These are phyloP conservation scores for Gamarada debralockiae DNA, from an alignment of 495 filamentous ascomycete genomes.

Conservation along the genomic window DNA sequence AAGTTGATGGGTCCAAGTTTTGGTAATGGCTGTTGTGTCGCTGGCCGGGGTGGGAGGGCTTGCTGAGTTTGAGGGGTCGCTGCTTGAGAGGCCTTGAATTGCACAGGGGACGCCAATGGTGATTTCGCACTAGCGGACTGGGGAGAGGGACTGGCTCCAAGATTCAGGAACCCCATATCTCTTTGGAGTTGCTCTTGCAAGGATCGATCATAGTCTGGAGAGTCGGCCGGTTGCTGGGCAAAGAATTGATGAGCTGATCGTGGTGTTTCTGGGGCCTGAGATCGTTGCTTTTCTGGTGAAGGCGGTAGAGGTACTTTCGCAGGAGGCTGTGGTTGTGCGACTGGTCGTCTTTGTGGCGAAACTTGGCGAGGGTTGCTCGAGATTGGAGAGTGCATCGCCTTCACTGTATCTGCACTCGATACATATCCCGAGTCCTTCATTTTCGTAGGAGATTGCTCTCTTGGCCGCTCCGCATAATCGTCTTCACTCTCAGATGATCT, in stretches of 20 bases:
- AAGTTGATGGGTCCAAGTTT: constrained; percentile 36
- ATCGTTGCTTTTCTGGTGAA: constrained; percentile 41
- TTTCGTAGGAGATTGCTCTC: constrained; percentile 39
- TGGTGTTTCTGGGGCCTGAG: constrained; percentile 40
- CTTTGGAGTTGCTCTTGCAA: constrained; percentile 56
- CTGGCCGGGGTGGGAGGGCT: constrained; percentile 13
- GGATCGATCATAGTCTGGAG: constrained; percentile 56
- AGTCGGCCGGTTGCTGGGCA: constrained; percentile 20
- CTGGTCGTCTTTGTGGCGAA: constrained; percentile 59
- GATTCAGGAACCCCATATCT: constrained; percentile 50
- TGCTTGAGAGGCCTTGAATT: background rate
- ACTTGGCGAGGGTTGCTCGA: constrained; percentile 30
- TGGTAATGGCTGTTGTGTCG: constrained; percentile 25
- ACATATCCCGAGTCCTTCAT: constrained; percentile 26
- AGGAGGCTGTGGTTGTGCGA: constrained; percentile 42
- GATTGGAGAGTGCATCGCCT: constrained; percentile 29
- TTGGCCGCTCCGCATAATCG: constrained; percentile 43
- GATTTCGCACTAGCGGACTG: constrained; percentile 1
- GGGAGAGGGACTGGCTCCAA: constrained; percentile 18
- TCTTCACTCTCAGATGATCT: constrained; percentile 40
- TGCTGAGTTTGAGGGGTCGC: background rate
- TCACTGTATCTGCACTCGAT: constrained; percentile 32
- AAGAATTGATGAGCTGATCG: constrained; percentile 13
- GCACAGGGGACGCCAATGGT: background rate
- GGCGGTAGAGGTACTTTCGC: constrained; percentile 59